These are phyloP conservation scores for Chloropicon primus DNA, from an alignment of 139 green algal genomes.

Conservation along the genomic window DNA sequence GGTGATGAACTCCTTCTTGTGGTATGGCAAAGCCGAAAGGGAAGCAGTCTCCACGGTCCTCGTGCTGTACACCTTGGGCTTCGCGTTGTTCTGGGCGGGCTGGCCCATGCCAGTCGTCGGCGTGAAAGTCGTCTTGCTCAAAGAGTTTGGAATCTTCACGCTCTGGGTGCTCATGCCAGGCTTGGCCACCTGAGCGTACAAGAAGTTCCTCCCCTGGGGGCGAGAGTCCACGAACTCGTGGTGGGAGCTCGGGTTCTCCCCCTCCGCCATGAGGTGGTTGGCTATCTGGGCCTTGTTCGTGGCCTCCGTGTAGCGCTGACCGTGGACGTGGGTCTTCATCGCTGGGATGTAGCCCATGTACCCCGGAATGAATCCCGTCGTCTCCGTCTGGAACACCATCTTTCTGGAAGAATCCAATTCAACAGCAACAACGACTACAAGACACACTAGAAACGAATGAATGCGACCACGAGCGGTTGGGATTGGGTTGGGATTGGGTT, in stretches of 20 bases:
- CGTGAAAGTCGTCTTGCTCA: neutral
- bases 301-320: slow-evolving; percentile 7
- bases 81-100: neutral
- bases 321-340: slow-evolving; percentile 12
- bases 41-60: neutral
- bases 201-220: slow-evolving; percentile 12
- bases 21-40: neutral
- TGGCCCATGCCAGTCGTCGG: neutral
- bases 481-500: no score
- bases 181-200: slow-evolving; percentile 8
- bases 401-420: no score
- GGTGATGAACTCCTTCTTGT: neutral
- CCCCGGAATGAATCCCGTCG: slow-evolving; percentile 6
- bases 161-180: neutral
- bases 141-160: neutral
- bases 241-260: neutral
- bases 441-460: no score
- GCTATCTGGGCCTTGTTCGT: neutral
- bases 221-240: slow-evolving; percentile 1
- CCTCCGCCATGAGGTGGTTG: neutral
- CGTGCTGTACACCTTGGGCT: neutral
- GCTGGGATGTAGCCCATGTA: slow-evolving; percentile 12
- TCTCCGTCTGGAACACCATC: neutral
- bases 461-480: no score
- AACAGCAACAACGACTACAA: no score